These are phyloP conservation scores for Aspergillus pseudoviridinutans DNA, from an alignment of 2,329 filamentous ascomycete genomes.

Conservation along the genomic window DNA sequence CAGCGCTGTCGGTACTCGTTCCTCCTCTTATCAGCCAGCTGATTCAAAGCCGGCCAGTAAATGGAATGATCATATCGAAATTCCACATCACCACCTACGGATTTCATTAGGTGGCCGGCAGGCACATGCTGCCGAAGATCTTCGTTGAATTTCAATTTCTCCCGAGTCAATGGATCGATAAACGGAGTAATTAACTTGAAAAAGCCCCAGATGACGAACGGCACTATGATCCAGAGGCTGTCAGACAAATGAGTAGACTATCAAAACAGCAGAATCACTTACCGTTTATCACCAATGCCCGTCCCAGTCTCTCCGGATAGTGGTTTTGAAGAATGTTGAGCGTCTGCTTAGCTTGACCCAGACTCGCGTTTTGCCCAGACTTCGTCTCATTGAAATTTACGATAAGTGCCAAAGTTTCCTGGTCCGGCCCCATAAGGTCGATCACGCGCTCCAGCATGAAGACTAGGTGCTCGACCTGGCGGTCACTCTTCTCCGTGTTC, in stretches of 20 bases:
- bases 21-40: slow-evolving; percentile 63
- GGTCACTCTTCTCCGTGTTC: slow-evolving; percentile 81
- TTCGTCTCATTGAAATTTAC: slow-evolving; percentile 88
- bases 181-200: slow-evolving; percentile 96
- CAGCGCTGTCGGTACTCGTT: slow-evolving; percentile 65
- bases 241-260: not conserved
- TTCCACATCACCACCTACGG: slow-evolving; percentile 72
- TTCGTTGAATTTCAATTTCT: slow-evolving; percentile 98
- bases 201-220: slow-evolving; percentile 87
- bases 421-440: slow-evolving; percentile 79
- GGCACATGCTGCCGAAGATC: slow-evolving; percentile 80
- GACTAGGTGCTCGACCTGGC: slow-evolving; percentile 89
- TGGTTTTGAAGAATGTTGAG: slow-evolving; percentile 89
- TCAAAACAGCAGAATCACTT: slow-evolving; percentile 29
- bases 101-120: slow-evolving; percentile 73
- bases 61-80: slow-evolving; percentile 85
- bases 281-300: slow-evolving; percentile 87
- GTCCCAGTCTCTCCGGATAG: slow-evolving; percentile 87
- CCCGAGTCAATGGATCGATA: slow-evolving; percentile 87
- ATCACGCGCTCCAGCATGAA: slow-evolving; percentile 92
- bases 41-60: slow-evolving; percentile 85
- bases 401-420: slow-evolving; percentile 80
- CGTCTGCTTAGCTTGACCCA: slow-evolving; percentile 76
- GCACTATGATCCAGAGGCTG: slow-evolving; percentile 53
- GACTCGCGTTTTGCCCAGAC: slow-evolving; percentile 68